These are phyloP conservation scores for Ciborinia camelliae DNA, from an alignment of 2,329 filamentous ascomycete species.

Conservation along the genomic window DNA sequence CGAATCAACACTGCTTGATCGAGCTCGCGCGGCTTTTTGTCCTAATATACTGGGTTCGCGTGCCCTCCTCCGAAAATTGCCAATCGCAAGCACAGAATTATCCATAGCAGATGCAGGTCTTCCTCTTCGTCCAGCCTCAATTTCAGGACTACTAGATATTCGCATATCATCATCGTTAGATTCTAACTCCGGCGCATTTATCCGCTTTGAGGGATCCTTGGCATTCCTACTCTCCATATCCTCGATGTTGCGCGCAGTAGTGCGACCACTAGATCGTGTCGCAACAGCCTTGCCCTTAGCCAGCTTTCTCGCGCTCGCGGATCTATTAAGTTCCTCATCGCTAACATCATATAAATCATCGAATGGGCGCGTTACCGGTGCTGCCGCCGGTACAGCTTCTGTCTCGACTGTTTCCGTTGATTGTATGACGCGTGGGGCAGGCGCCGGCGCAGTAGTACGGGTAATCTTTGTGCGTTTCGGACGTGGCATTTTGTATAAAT, in stretches of 20 bases:
- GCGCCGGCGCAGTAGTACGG: neutral
- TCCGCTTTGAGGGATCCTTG: conserved; percentile 1
- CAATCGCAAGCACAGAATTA: conserved; percentile 46
- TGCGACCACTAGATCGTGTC: conserved; percentile 1
- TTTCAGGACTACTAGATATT: conserved; percentile 33
- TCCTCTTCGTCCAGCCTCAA: conserved; percentile 35
- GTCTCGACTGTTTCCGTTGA: conserved; percentile 1
- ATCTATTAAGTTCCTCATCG: conserved; percentile 27
- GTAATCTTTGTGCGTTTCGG: conserved; percentile 9
- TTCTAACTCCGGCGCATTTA: conserved; percentile 1
- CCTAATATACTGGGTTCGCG: conserved; percentile 45
- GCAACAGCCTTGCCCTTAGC: conserved; percentile 25
- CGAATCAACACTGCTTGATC: conserved; percentile 37
- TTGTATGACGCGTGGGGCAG: neutral
- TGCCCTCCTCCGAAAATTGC: conserved; percentile 55
- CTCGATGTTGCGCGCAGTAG: conserved; percentile 4
- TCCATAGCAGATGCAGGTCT: conserved; percentile 28
- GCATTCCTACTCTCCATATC: neutral
- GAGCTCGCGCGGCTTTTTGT: conserved; percentile 25
- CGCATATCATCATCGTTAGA: conserved; percentile 9
- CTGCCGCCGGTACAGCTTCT: neutral
- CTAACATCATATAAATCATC: conserved; percentile 37
- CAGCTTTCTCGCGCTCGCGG: conserved; percentile 23
- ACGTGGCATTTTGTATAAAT: neutral
- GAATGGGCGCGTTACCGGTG: conserved; percentile 21